Evolutionary conservation across 148 eudicot genomes (phyloP).

Genomic region (Camellia lanceoleosa): DNA sequence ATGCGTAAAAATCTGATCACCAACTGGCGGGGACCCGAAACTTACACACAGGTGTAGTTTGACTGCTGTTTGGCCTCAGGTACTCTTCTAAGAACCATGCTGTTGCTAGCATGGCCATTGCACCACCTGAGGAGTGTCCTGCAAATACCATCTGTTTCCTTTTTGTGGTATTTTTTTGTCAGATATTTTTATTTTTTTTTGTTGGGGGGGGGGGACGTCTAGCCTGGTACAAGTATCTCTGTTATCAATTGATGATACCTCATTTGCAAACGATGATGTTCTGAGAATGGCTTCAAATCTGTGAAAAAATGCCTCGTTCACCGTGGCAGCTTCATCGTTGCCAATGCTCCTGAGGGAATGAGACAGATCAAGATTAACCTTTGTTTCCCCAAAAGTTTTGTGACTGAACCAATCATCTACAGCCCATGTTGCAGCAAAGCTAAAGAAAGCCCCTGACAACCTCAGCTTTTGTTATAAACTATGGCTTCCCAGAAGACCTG

Average conservation of each 20-base stretch:
- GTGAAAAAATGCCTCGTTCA: slow-evolving; percentile 48
- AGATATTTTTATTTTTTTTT: too few species aligned
- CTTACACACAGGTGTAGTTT: slow-evolving; percentile 43
- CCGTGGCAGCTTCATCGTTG: slow-evolving; percentile 45
- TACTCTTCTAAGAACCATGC: slow-evolving; percentile 65
- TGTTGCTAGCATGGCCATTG: slow-evolving; percentile 69
- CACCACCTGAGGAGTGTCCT: slow-evolving; percentile 79
- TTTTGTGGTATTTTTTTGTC: too few species aligned
- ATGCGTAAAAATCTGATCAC: slow-evolving; percentile 51
- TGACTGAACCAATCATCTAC: slow-evolving; percentile 48
- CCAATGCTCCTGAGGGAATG: slow-evolving; percentile 70
- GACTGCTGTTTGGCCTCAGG: slow-evolving; percentile 21
- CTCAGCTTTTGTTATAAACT: slow-evolving; percentile 28
- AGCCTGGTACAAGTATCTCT: too few species aligned
- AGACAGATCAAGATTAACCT: slow-evolving; percentile 43
- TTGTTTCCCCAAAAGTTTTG: slow-evolving; percentile 51
- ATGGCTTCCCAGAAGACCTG: slow-evolving; percentile 39
- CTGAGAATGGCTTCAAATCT: slow-evolving; percentile 48
- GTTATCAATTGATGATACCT: slow-evolving; percentile 39
- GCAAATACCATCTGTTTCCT: slow-evolving; percentile 53
- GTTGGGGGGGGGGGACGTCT: too few species aligned
- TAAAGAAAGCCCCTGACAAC: slow-evolving; percentile 39
- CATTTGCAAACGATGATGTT: slow-evolving; percentile 33
- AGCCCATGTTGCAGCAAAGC: slow-evolving; percentile 69
- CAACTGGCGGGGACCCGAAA: slow-evolving; percentile 77